phyloP scores from a whole-genome alignment of 352 stramenopile species.

The Phytophthora pseudosyringae region DNA sequence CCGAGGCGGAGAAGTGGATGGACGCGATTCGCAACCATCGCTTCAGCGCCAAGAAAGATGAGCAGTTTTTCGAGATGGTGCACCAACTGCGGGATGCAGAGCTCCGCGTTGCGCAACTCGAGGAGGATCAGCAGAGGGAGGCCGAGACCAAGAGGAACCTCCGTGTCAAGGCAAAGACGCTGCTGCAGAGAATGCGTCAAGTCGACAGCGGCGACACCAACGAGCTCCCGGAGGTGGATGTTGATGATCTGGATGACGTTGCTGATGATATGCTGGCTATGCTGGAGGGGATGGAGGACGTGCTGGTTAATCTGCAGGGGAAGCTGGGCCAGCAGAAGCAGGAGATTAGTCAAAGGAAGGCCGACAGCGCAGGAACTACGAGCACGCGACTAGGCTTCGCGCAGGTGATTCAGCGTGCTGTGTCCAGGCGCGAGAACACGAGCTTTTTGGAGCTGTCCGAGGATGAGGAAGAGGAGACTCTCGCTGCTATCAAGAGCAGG shows the following conservation, averaged over 20 bases:
- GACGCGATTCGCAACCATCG: slow-evolving; percentile 69
- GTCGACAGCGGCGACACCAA: slow-evolving; percentile 38
- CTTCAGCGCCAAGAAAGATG: slow-evolving; percentile 60
- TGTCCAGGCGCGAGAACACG: slow-evolving; percentile 29
- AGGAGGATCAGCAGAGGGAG: slow-evolving; percentile 41
- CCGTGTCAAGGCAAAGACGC: slow-evolving; percentile 35
- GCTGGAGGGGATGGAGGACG: slow-evolving; percentile 54
- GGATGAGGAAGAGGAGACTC: slow-evolving; percentile 33
- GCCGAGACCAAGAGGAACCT: slow-evolving; percentile 19
- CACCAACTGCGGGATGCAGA: slow-evolving; percentile 49
- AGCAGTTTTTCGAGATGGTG: slow-evolving; percentile 45
- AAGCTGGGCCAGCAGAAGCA: slow-evolving; percentile 59
- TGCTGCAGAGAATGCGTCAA: slow-evolving; percentile 45
- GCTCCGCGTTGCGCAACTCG: slow-evolving; percentile 34
- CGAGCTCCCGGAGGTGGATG: slow-evolving; percentile 26
- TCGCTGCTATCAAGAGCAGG: slow-evolving; percentile 36
- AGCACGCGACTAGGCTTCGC: slow-evolving; percentile 33
- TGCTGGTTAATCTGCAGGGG: slow-evolving; percentile 61
- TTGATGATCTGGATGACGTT: slow-evolving; percentile 31
- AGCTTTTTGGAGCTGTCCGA: slow-evolving; percentile 34
- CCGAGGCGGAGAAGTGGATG: slow-evolving; percentile 74
- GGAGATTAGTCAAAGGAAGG: slow-evolving; percentile 41
- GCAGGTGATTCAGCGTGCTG: slow-evolving; percentile 37
- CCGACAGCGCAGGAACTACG: slow-evolving; percentile 26
- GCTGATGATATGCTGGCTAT: slow-evolving; percentile 45